Evolutionary conservation across 192 early-diverging fungal species (phyloP), one percentile per base, ranked within the genome.

Genomic region (Hyaloraphidium curvatum): DNA sequence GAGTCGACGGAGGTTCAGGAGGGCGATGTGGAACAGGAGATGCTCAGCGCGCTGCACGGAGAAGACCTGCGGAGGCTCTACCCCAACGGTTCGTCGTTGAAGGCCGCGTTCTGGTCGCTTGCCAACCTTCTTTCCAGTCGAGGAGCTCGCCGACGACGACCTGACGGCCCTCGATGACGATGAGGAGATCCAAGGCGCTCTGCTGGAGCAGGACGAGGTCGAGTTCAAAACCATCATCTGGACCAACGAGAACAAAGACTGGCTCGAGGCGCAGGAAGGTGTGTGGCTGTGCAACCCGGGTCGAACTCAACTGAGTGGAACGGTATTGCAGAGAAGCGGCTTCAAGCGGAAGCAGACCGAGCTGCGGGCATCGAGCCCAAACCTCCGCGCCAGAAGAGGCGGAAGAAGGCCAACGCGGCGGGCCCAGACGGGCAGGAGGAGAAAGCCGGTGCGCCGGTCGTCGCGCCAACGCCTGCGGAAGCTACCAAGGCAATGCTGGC

Each of bases 221-320:
- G 72, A 72, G 51, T 56, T 76, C 31, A 94, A 92, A 60, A 82
- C 80, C 0, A 64, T 70, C 50, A 67, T 91, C 22, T 97, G 93
- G 93, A 86, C 77, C 54, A 75, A 75, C 30, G 75, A 83, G 29
- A 92, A 97, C 68, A 77, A 79, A 48, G 87, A 91, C 30, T 94
- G 80, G 65, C 65, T 91, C 28, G 71, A 74, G 41, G 74, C 71
- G 53, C 69, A 68, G n/a, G 66, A 68, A 55, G 56, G 69, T 35
- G 64, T 31, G 2, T 4, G 2, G 4, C 17, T 64, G 13, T 55
- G 14, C 19, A 59, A 28, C 56, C 26, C 27, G 35, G 22, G 56
- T 9, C 58, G n/a, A 25, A 30, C 60, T 60, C 56, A 16, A 55
- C 51, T 21, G 67, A 62, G 55, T 56, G 31, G 28, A 63, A 61